These are phyloP conservation scores for Coniochaeta sp. DNA, from an alignment of 2,329 filamentous ascomycete genomes.

Conservation along the genomic window DNA sequence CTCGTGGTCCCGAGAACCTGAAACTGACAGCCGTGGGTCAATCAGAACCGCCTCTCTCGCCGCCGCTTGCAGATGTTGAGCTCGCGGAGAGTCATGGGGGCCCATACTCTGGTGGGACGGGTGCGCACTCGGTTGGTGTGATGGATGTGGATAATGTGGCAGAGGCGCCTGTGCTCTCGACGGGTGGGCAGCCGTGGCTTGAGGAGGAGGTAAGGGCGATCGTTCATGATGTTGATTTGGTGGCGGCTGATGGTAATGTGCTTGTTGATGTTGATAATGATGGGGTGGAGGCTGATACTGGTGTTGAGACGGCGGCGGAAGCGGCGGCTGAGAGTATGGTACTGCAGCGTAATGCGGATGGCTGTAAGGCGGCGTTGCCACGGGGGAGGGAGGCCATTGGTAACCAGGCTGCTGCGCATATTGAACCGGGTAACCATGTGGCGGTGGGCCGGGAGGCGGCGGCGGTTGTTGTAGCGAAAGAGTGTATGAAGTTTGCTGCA, in stretches of 20 bases:
- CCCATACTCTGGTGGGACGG: not conserved
- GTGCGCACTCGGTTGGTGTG: constrained; percentile 6
- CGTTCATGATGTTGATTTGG: constrained; percentile 22
- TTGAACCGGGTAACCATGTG: constrained; percentile 27
- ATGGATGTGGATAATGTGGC: constrained; percentile 13
- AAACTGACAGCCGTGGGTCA: constrained; percentile 7
- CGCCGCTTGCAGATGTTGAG: constrained; percentile 35
- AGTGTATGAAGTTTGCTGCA: constrained; percentile 40
- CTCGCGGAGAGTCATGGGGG: constrained; percentile 28
- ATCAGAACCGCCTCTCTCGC: constrained; percentile 31
- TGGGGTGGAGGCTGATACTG: constrained; percentile 8
- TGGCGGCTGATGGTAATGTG: constrained; percentile 17
- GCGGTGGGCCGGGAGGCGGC: constrained; percentile 25
- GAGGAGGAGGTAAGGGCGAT: constrained; percentile 26
- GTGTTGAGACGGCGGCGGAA: constrained; percentile 16
- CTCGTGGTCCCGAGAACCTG: not conserved
- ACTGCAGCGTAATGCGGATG: constrained; percentile 34
- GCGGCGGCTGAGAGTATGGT: constrained; percentile 19
- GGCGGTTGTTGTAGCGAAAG: constrained; percentile 11
- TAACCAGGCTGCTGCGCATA: constrained; percentile 35
- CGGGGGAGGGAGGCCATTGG: constrained; percentile 48
- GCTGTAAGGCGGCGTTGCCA: constrained; percentile 44
- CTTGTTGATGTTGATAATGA: constrained; percentile 11
- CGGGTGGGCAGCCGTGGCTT: constrained; percentile 4
- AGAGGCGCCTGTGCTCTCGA: constrained; percentile 15